Percentiles rank a stretch among this genome's conserved stretches.
phyloP scores from a whole-genome alignment of 495 filamentous ascomycete species.

The Pyrenopolyporus hunteri region DNA sequence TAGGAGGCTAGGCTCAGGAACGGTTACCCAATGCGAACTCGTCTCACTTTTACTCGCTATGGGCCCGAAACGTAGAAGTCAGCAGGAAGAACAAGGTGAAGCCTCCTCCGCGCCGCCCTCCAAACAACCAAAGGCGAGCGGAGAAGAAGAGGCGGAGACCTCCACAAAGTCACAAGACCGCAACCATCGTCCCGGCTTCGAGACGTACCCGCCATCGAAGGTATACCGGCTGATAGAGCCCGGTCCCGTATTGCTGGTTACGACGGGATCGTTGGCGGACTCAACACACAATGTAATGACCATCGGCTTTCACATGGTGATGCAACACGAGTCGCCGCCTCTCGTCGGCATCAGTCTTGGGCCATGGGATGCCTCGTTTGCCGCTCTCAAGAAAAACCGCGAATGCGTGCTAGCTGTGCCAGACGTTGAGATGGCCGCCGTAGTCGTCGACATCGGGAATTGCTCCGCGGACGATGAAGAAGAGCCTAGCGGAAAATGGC shows the following conservation, averaged over 20 bases:
- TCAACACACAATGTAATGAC: slow-evolving; percentile 48
- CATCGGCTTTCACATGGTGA: slow-evolving; percentile 50
- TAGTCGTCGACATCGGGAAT: slow-evolving; percentile 45
- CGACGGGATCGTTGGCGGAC: slow-evolving; percentile 44
- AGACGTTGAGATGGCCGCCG: slow-evolving; percentile 37
- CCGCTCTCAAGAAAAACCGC: slow-evolving; percentile 37
- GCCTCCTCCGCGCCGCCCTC: slow-evolving; percentile 6
- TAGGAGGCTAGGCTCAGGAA: not conserved
- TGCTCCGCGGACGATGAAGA: slow-evolving; percentile 55
- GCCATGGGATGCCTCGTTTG: slow-evolving; percentile 47
- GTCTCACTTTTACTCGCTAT: slow-evolving; percentile 7
- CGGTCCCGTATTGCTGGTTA: slow-evolving; percentile 46
- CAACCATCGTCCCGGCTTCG: slow-evolving; percentile 28
- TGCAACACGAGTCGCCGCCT: slow-evolving; percentile 46
- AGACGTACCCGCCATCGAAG: slow-evolving; percentile 41
- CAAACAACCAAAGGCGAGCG: slow-evolving; percentile 23
- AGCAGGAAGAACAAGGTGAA: slow-evolving; percentile 25
- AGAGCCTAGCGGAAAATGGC: slow-evolving; percentile 48
- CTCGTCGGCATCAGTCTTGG: slow-evolving; percentile 46
- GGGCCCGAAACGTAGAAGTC: slow-evolving; percentile 33
- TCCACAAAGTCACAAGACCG: slow-evolving; percentile 6
- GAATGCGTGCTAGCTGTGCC: slow-evolving; percentile 46
- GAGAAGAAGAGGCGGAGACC: not conserved
- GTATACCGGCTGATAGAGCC: slow-evolving; percentile 48
- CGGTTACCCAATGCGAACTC: not conserved